Evolutionary conservation across 306 rosid genomes (phyloP), one percentile per base, ranked within the genome.

Genomic region (Phaseolus lunatus): DNA sequence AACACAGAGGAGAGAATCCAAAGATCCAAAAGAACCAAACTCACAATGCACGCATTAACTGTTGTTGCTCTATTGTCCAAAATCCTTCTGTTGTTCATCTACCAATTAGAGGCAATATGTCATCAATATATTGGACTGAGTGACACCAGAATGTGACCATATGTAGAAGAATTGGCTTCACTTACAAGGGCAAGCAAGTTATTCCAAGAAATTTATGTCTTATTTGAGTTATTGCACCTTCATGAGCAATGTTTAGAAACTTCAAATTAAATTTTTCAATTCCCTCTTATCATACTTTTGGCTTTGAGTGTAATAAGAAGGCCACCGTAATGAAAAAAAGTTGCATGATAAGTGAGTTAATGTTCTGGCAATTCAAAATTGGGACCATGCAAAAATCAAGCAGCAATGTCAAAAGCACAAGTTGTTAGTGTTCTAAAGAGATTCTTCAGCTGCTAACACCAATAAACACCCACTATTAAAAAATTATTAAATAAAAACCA

Each of bases 361-460:
- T 54, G 6, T 53, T 2, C 13, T 19, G 59, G 13, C 59, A 53
- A 53, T 19, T 53, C 6, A 53, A 54, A 20, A 52, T 52, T 87
- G 61, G 82, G 57, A 2, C 89, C 93, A 2, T 87, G 86, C 41
- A 86, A 62, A 0, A 76, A 72, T 0, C 90, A 82, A 0, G 89
- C 87, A 0, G 72, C 45, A 10, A 82, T 88, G 3, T 52, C 13
- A 37, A 5, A 4, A 39, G 3, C 44, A 39, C 12, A 9, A 16
- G 1, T 0, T 89, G 87, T 83, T 78, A 89, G 90, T 90, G 89
- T 90, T 88, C 22, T 86, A 87, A 39, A 78, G 16, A 0, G 92
- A 86, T 37, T 37, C 3, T 77, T 88, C 92, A 61, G 84, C 66
- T 85, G 87, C 10, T 81, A 2, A 86, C 87, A 0, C 90, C 90